phyloP scores from a whole-genome alignment of 2,329 filamentous ascomycete genomes.

The Ophiobolus disseminans region DNA sequence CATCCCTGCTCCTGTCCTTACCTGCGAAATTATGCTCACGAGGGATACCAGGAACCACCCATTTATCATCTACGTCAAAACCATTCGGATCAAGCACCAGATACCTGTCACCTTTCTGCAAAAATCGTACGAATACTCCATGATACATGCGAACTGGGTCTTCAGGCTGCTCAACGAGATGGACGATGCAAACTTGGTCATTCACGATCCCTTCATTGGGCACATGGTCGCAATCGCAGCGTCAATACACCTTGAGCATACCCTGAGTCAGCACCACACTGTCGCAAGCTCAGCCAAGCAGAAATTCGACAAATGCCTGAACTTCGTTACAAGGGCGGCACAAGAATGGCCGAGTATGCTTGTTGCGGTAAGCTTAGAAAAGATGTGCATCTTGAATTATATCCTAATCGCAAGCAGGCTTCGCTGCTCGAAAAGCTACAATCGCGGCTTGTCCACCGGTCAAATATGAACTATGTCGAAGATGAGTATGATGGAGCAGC shows the following conservation, averaged over 20 bases:
- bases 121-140: slow-evolving; percentile 12
- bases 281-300: slow-evolving; percentile 8
- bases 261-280: slow-evolving; percentile 6
- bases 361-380: background rate
- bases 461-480: slow-evolving; percentile 11
- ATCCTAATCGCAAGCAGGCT: background rate
- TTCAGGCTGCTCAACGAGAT: slow-evolving; percentile 10
- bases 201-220: slow-evolving; percentile 13
- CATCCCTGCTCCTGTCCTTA: background rate
- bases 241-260: slow-evolving; percentile 14
- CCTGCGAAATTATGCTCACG: slow-evolving; percentile 1
- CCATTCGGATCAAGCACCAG: background rate
- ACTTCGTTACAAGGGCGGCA: slow-evolving; percentile 8
- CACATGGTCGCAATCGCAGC: slow-evolving; percentile 13
- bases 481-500: slow-evolving; percentile 13
- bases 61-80: slow-evolving; percentile 13
- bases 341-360: slow-evolving; percentile 11
- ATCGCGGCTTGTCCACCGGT: slow-evolving; percentile 3
- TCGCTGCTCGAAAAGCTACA: slow-evolving; percentile 8
- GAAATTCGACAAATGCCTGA: slow-evolving; percentile 7
- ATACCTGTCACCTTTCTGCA: slow-evolving; percentile 11
- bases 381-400: background rate
- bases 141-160: slow-evolving; percentile 14
- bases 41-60: slow-evolving; percentile 11
- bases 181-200: slow-evolving; percentile 6